Percentiles rank a stretch among this genome's conserved stretches.
Conservation (phyloP, 345 rosid genomes). For the Garcia nutans region DNA sequence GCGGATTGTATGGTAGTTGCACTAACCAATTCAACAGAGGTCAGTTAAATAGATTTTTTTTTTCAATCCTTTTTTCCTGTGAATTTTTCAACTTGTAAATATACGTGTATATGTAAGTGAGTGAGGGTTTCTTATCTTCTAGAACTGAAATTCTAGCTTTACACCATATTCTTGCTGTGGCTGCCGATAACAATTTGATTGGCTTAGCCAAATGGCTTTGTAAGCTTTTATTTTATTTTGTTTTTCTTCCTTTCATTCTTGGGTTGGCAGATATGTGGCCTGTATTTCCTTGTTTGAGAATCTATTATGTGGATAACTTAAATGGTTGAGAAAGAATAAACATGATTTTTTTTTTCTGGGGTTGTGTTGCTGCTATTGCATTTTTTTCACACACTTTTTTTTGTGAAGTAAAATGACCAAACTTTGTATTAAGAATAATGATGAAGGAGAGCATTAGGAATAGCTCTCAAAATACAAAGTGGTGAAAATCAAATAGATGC, state of each 20-base stretch:
- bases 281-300: background rate
- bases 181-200: background rate
- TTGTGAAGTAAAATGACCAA: no score
- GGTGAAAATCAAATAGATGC: no score
- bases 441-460: no score
- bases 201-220: background rate
- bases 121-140: conserved; percentile 13
- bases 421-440: no score
- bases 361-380: background rate
- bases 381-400: no score
- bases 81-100: conserved; percentile 28
- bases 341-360: background rate
- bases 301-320: background rate
- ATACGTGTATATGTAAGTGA: conserved; percentile 38
- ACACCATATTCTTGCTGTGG: background rate
- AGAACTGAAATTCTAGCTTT: conserved; percentile 15
- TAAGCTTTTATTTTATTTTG: no score
- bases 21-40: conserved; percentile 36
- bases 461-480: no score
- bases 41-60: background rate
- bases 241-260: background rate
- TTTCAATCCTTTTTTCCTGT: background rate
- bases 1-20: conserved; percentile 1
- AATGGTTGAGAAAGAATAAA: background rate
- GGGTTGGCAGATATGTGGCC: background rate